Evolutionary conservation across 352 stramenopile species (phyloP).

Genomic region (Pythium insidiosum): DNA sequence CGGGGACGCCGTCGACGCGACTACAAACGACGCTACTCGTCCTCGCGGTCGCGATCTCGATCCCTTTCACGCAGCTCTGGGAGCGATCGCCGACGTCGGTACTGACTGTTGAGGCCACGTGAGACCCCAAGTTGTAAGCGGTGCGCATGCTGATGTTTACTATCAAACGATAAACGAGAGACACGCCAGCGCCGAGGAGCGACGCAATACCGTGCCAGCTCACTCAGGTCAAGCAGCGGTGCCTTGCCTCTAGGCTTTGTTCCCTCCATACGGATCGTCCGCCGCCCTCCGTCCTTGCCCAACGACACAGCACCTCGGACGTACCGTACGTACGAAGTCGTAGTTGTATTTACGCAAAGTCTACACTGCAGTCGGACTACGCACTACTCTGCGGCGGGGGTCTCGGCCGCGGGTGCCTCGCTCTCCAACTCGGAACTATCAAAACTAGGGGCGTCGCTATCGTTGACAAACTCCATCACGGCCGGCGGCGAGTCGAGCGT

Average conservation of each 20-base stretch:
- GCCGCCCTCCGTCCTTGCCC: too few relatives aligned
- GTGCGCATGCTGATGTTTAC: too few relatives aligned
- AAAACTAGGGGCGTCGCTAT: slow-evolving; percentile 9
- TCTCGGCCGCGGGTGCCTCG: slow-evolving; percentile 1
- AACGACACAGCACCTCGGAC: not conserved
- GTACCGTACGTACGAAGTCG: not conserved
- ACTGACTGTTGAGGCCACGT: too few relatives aligned
- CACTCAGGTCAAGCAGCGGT: too few relatives aligned
- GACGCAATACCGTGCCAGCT: too few relatives aligned
- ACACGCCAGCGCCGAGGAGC: not conserved
- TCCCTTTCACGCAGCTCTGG: too few relatives aligned
- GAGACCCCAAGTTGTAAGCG: too few relatives aligned
- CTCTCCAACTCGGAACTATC: slow-evolving; percentile 2
- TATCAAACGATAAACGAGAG: too few relatives aligned
- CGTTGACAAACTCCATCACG: slow-evolving; percentile 19
- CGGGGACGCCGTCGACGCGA: not conserved
- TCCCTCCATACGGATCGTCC: too few relatives aligned
- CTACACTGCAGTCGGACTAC: not conserved
- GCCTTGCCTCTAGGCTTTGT: too few relatives aligned
- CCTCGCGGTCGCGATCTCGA: not conserved
- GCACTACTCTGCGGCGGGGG: not conserved
- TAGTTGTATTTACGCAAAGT: not conserved
- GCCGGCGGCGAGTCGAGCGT: slow-evolving; percentile 21
- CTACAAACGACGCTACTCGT: not conserved
- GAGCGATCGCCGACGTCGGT: too few relatives aligned